Conservation (phyloP, 108 stramenopile species). For the Aurantiochytrium sp. region DNA sequence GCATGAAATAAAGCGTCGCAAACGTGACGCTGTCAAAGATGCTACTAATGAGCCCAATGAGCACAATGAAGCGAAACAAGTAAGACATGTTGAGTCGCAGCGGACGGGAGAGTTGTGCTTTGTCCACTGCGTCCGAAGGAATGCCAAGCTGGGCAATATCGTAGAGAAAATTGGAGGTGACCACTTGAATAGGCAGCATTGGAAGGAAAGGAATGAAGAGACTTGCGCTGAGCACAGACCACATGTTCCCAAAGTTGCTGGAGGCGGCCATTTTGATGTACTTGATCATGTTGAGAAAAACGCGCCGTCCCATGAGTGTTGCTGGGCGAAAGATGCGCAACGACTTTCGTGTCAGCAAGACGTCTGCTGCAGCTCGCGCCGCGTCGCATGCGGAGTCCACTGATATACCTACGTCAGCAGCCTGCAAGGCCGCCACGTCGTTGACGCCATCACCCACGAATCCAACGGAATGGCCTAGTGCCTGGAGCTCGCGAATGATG, state of each 20-base stretch:
- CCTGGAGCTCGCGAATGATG: slow-evolving; percentile 49
- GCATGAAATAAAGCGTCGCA: not conserved
- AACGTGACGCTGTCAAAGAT: not conserved
- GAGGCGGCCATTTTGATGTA: slow-evolving; percentile 48
- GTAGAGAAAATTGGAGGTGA: slow-evolving; percentile 3
- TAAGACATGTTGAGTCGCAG: not conserved
- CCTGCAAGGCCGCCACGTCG: slow-evolving; percentile 72
- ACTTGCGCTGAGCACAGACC: not conserved
- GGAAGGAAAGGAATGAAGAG: not conserved
- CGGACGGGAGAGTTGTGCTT: not conserved
- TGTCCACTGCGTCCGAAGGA: not conserved
- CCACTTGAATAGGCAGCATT: slow-evolving; percentile 4
- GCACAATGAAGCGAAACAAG: not conserved
- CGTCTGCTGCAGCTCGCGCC: slow-evolving; percentile 72
- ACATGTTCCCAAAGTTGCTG: slow-evolving; percentile 12
- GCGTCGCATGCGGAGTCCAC: slow-evolving; percentile 79
- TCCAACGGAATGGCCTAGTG: slow-evolving; percentile 54
- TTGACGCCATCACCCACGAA: slow-evolving; percentile 86
- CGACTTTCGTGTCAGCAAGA: slow-evolving; percentile 69
- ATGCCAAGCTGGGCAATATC: not conserved
- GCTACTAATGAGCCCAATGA: not conserved
- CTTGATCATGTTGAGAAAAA: slow-evolving; percentile 24
- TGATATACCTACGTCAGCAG: slow-evolving; percentile 68
- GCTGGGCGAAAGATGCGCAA: slow-evolving; percentile 66
- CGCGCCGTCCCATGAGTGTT: slow-evolving; percentile 55